Evolutionary conservation across 345 rosid genomes (phyloP).

Genomic region (Hibiscus syriacus): DNA sequence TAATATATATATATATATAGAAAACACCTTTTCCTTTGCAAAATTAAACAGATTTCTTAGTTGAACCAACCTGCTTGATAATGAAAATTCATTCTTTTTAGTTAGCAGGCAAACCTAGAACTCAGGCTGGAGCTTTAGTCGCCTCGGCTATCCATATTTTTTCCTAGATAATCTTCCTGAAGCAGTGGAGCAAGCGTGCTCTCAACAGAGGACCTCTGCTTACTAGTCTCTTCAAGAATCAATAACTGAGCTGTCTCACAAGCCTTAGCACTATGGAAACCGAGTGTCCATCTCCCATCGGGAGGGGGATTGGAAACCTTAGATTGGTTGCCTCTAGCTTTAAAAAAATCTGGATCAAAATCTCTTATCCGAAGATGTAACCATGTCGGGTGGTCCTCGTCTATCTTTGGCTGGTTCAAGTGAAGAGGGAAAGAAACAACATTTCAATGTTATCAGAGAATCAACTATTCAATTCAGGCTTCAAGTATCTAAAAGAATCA

Average conservation of each 20-base stretch:
- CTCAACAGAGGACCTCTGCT: constrained; percentile 16
- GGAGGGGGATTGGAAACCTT: constrained; percentile 18
- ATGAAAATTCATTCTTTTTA: not conserved
- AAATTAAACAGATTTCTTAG: not conserved
- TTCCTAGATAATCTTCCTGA: constrained; percentile 15
- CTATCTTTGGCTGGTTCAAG: constrained; percentile 44
- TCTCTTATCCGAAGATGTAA: constrained; percentile 41
- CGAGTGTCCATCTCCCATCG: constrained; percentile 62
- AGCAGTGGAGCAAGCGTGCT: constrained; percentile 30
- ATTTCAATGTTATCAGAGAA: not conserved
- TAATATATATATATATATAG: not conserved
- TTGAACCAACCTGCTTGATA: not conserved
- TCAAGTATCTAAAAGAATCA: not conserved
- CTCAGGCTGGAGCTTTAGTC: constrained; percentile 7
- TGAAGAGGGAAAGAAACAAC: constrained; percentile 2
- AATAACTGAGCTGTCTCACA: constrained; percentile 38
- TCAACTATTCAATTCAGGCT: not conserved
- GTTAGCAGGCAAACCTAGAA: constrained; percentile 18
- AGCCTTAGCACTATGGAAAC: constrained; percentile 37
- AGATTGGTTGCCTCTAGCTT: constrained; percentile 13
- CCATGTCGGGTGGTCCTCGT: constrained; percentile 52
- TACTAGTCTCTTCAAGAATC: constrained; percentile 14
- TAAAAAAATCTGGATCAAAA: constrained; percentile 32
- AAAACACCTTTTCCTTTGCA: not conserved
- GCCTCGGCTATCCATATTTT: constrained; percentile 16